Percentiles rank a stretch among this genome's conserved stretches.
Conservation (phyloP, 1,284 basidiomycete genomes). For the Fistulinella cinereoalba region DNA sequence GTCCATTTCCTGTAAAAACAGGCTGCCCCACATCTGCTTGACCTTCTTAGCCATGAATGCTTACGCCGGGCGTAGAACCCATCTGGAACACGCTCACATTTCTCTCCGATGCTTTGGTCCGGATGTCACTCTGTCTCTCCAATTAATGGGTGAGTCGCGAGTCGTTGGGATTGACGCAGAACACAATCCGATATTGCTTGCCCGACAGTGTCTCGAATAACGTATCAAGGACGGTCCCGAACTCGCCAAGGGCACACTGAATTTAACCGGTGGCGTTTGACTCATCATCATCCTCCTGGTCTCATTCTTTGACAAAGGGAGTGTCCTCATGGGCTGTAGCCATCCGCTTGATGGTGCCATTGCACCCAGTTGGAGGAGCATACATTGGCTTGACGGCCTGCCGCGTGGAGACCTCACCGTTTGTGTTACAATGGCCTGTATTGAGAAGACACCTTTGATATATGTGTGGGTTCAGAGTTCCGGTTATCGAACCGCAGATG, state of each 20-base stretch:
- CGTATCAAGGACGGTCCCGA: conserved; percentile 78
- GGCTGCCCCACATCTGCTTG: too few relatives aligned
- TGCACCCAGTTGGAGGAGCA: conserved; percentile 83
- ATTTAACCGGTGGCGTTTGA: conserved; percentile 36
- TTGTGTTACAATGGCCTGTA: conserved; percentile 85
- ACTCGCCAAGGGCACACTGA: conserved; percentile 85
- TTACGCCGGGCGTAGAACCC: conserved; percentile 84
- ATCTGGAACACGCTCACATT: conserved; percentile 74
- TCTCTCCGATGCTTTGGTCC: conserved; percentile 75
- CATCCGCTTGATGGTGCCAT: conserved; percentile 65
- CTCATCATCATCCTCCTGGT: conserved; percentile 52
- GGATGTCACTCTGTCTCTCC: conserved; percentile 88
- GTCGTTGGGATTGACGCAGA: conserved; percentile 94
- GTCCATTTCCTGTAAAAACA: too few relatives aligned
- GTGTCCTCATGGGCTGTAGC: conserved; percentile 55
- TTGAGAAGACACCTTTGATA: conserved; percentile 86
- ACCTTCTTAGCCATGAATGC: too few relatives aligned
- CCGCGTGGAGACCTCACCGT: conserved; percentile 92
- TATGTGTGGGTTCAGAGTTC: conserved; percentile 80
- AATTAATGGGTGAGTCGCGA: conserved; percentile 91
- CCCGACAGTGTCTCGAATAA: conserved; percentile 89
- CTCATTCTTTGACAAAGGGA: conserved; percentile 51
- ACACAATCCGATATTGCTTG: conserved; percentile 89
- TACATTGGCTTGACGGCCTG: conserved; percentile 93
- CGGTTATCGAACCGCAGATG: conserved; percentile 36